phyloP scores from a whole-genome alignment of 345 rosid genomes.

The Hypericum perforatum region DNA sequence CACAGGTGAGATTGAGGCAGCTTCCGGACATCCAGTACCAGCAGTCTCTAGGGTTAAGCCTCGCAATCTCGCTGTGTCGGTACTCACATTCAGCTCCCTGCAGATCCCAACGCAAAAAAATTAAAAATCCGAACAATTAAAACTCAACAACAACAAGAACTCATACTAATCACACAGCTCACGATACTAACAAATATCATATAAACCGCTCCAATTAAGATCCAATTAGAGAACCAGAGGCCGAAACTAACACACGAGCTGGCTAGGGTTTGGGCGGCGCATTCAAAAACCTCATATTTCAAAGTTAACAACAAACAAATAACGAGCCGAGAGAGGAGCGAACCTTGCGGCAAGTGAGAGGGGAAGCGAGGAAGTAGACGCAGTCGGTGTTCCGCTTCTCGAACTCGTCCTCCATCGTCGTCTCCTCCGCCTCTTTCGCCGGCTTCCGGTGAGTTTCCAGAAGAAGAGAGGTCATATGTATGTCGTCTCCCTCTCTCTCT shows the following conservation, averaged over 20 bases:
- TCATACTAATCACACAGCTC: too few species aligned
- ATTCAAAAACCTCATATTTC: neutral
- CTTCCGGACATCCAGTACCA: constrained; percentile 15
- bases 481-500: too few species aligned
- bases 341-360: constrained; percentile 24
- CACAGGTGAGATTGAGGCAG: constrained; percentile 16
- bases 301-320: neutral
- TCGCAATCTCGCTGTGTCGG: constrained; percentile 14
- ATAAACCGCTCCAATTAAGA: too few species aligned
- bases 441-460: too few species aligned
- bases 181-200: too few species aligned
- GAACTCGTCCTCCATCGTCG: constrained; percentile 14
- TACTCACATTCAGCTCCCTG: constrained; percentile 17
- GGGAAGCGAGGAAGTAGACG: constrained; percentile 15
- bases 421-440: too few species aligned
- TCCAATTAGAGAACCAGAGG: too few species aligned
- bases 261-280: too few species aligned
- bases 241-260: too few species aligned
- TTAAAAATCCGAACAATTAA: too few species aligned
- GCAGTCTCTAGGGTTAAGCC: constrained; percentile 19
- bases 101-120: neutral
- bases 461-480: too few species aligned
- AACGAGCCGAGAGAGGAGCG: neutral
- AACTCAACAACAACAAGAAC: too few species aligned
- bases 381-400: constrained; percentile 16